Base-by-base conservation (phyloP, 1,284 basidiomycete species). In the Austroboletus olivaceoglutinosus region DNA sequence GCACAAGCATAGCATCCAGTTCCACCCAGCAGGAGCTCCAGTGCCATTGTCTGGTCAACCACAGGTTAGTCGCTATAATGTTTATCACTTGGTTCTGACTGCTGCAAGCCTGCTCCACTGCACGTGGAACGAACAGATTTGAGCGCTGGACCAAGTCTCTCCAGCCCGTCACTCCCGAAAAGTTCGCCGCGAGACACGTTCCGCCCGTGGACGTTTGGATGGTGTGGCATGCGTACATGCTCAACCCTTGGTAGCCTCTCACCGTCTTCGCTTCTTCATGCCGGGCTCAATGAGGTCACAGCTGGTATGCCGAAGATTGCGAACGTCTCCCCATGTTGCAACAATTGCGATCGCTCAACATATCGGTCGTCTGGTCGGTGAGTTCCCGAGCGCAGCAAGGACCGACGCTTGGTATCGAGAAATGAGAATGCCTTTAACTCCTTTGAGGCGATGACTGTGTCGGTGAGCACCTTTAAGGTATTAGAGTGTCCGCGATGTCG, bases 1-100 rank as follows among this genome's bases (percentile, higher is more conserved):
- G 47, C 60, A 89, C 87, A 90, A 87, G 5, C 85, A 90, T 27
- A 92, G 68, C 10, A 91, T 80, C 86, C 88, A 92, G 59, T 92
- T 92, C 91, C 91, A 93, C 8, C 80, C 89, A 15, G 85, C 73
- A 23, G 89, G 81, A 3, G 90, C 91, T 1, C 89, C 89, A 3
- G 91, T 93, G 29, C 90, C 91, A 59, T 94, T 93, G 68, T 90
- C 88, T 91, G 54, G 21, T 54, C 22, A 37, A 45, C 29, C 21
- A 43, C 19, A 25, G 34, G 50, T 50, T 49, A 55, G 48, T 50
- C 18, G 7, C 27, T 16, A 43, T n/a, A 5, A 41, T 4, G 15
- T 46, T 12, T 33, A 44, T 31, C 39, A 30, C 48, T 34, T 3
- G 19, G 45, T 45, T 22, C 13, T 16, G 5, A 74, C 87, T 84